Base-by-base conservation (phyloP, 768 basidiomycete species). In the Rhodotorula paludigena region DNA sequence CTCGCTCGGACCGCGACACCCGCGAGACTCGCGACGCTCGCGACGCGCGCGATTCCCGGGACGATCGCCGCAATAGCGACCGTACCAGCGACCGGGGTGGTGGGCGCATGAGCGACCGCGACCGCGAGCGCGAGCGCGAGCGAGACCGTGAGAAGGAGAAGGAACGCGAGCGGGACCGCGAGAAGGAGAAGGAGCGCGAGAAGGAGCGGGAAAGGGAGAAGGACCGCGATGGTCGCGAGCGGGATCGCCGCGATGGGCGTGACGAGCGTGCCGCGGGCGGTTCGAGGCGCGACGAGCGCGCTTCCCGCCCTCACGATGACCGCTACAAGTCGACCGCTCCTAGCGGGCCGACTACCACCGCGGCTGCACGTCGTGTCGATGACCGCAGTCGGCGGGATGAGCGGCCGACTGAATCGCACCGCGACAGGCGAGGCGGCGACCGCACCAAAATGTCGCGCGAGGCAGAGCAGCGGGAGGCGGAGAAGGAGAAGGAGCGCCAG, bases 151-250 rank as follows among this genome's bases (percentile, higher is more conserved):
- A 35, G 55, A 18, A 48, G 47, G 54, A 49, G 30, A 53, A 45
- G 57, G 41, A 44, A 77, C 55, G 80, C 83, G 62, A 79, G 81
- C 57, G 82, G 56, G 83, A 83, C 12, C 80, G 81, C 30, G 82
- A 85, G 23, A 71, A 80, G 28, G 83, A 84, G 51, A 77, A 79
- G 25, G 65, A 54, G 30, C 69, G 52, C n/a, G 73, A 59, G 28
- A 70, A 35, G 18, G 72, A 38, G 11, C 52, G 45, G 6, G 66
- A 61, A 20, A 36, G 55, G 23, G 52, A 54, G 52, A 21, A 28
- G 35, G 36, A 38, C 3, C 52, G 35, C 9, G 49, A 51, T 21
- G n/a, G 18, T 10, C 49, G 49, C 32, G 52, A 53, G 20, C 21
- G 25, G 20, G 33, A 53, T n/a, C n/a, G n/a, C 5, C 52, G 52